A percentile compares a stretch with the other conserved stretches of the same genome.
phyloP scores from a whole-genome alignment of 2,329 filamentous ascomycete genomes.

The Pleurostoma richardsiae region DNA sequence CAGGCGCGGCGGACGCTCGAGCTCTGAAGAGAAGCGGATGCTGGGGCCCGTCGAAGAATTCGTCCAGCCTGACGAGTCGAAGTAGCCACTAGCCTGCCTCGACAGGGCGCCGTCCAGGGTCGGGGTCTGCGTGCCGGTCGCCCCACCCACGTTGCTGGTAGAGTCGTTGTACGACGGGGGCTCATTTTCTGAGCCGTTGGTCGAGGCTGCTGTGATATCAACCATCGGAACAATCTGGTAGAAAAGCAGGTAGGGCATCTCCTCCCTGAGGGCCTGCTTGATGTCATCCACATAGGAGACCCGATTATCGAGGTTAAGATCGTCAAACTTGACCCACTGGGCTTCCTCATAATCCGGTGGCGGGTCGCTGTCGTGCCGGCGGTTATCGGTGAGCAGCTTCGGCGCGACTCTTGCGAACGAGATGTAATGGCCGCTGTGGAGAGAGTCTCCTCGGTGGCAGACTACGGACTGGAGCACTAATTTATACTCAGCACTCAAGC shows the following conservation, averaged over 20 bases:
- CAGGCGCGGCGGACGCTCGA: slow-evolving; percentile 42
- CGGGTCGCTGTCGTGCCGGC: slow-evolving; percentile 48
- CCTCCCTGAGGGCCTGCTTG: slow-evolving; percentile 70
- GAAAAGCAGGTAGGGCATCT: slow-evolving; percentile 91
- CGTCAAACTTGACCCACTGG: slow-evolving; percentile 89
- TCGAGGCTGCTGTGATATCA: slow-evolving; percentile 51
- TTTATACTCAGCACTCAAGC: slow-evolving; percentile 85
- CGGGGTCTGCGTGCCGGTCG: slow-evolving; percentile 19
- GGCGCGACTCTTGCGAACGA: slow-evolving; percentile 74
- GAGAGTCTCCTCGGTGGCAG: slow-evolving; percentile 81
- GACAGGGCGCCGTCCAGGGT: slow-evolving; percentile 24
- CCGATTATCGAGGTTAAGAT: slow-evolving; percentile 63
- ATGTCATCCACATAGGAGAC: slow-evolving; percentile 74
- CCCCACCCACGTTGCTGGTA: slow-evolving; percentile 33
- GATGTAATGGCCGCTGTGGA: slow-evolving; percentile 89
- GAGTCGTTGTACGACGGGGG: slow-evolving; percentile 58
- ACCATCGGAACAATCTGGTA: slow-evolving; percentile 90
- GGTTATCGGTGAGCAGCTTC: slow-evolving; percentile 55
- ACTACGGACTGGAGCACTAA: slow-evolving; percentile 86
- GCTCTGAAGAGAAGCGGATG: slow-evolving; percentile 51
- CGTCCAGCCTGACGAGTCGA: slow-evolving; percentile 31
- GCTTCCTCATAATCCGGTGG: slow-evolving; percentile 65
- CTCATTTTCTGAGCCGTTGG: slow-evolving; percentile 38
- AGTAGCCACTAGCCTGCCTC: slow-evolving; percentile 36
- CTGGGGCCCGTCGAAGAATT: slow-evolving; percentile 35